These are phyloP conservation scores for Vigna mungo DNA, from an alignment of 306 rosid genomes.

Conservation along the genomic window DNA sequence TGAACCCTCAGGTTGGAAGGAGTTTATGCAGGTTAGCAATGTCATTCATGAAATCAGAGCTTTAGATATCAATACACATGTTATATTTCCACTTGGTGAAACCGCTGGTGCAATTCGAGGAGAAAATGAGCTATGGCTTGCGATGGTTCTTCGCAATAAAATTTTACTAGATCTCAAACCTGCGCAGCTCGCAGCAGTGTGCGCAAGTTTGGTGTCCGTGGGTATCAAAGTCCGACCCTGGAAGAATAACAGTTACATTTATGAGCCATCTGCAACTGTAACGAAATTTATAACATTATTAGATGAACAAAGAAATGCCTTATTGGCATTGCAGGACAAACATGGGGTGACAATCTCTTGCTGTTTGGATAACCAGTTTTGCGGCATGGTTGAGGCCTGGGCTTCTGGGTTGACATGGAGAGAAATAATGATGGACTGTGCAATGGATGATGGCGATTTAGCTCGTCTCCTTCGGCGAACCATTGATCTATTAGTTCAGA, in stretches of 20 bases:
- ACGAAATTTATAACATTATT: slow-evolving; percentile 54
- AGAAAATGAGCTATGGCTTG: slow-evolving; percentile 97
- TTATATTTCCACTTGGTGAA: slow-evolving; percentile 88
- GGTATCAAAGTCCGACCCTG: slow-evolving; percentile 92
- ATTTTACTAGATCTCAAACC: slow-evolving; percentile 75
- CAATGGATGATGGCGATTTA: slow-evolving; percentile 97
- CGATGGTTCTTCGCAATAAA: slow-evolving; percentile 89
- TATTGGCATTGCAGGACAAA: slow-evolving; percentile 74
- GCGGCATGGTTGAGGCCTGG: slow-evolving; percentile 99
- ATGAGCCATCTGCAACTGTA: slow-evolving; percentile 73
- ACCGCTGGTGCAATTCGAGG: slow-evolving; percentile 96
- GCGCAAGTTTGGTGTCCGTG: slow-evolving; percentile 84
- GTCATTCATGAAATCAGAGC: slow-evolving; percentile 91
- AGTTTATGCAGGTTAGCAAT: slow-evolving; percentile 90
- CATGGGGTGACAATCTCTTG: slow-evolving; percentile 74
- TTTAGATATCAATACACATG: slow-evolving; percentile 71
- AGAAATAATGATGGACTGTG: slow-evolving; percentile 98
- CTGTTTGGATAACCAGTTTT: slow-evolving; percentile 84
- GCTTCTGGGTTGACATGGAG: slow-evolving; percentile 97
- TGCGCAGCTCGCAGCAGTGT: slow-evolving; percentile 82
- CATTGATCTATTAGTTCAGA: slow-evolving; percentile 86
- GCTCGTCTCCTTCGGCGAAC: slow-evolving; percentile 93
- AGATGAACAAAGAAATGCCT: slow-evolving; percentile 69
- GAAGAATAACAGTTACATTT: slow-evolving; percentile 76
- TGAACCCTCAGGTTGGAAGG: slow-evolving; percentile 99